Evolutionary conservation across 2,329 filamentous ascomycete genomes (phyloP).

Genomic region (Fusarium bactridioides): DNA sequence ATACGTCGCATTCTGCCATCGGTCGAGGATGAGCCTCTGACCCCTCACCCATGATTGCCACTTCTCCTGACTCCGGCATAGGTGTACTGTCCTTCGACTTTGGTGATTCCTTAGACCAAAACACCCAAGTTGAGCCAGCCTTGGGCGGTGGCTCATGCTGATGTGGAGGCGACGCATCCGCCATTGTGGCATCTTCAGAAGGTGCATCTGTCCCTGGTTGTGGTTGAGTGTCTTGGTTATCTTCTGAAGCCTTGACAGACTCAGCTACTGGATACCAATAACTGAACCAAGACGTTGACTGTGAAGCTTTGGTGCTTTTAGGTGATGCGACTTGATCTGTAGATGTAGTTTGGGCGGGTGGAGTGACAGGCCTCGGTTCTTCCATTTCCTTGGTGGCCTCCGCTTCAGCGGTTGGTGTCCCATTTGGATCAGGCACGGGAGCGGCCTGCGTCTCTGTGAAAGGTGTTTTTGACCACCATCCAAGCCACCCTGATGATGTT

Average conservation of each 20-base stretch:
- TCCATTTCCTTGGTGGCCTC: constrained; percentile 23
- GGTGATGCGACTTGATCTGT: constrained; percentile 21
- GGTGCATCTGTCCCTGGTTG: constrained; percentile 29
- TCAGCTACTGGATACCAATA: constrained; percentile 48
- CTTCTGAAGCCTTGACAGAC: constrained; percentile 18
- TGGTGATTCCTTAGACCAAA: constrained; percentile 73
- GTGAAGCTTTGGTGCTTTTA: constrained; percentile 19
- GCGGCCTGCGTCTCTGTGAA: constrained; percentile 35
- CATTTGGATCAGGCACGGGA: neutral
- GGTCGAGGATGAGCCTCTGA: constrained; percentile 63
- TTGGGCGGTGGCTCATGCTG: constrained; percentile 51
- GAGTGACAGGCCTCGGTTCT: constrained; percentile 32
- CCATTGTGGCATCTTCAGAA: constrained; percentile 52
- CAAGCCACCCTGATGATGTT: constrained; percentile 61
- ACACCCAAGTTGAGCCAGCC: constrained; percentile 77
- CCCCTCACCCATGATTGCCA: constrained; percentile 65
- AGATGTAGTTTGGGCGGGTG: constrained; percentile 31
- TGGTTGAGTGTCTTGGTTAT: constrained; percentile 6
- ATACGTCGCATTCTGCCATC: constrained; percentile 55
- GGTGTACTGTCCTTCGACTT: constrained; percentile 45
- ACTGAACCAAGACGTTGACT: constrained; percentile 51
- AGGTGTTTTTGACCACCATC: constrained; percentile 56
- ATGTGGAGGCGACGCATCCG: constrained; percentile 50
- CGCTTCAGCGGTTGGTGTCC: constrained; percentile 21
- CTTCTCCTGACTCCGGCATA: constrained; percentile 55